These are phyloP conservation scores for Podaxis sp. DNA, from an alignment of 768 basidiomycete species.

Conservation along the genomic window DNA sequence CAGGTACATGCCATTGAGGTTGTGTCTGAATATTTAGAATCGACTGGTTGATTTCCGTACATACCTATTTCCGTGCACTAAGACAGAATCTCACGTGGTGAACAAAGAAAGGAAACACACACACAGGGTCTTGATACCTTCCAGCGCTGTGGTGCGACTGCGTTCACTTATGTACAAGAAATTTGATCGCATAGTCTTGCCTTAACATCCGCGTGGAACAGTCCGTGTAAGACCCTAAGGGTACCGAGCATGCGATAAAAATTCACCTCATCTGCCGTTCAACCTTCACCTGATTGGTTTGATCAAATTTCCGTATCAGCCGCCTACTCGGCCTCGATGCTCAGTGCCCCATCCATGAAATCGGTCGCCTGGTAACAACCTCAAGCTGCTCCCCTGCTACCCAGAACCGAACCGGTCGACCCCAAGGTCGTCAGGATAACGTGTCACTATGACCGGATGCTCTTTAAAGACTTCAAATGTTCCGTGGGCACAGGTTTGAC, in stretches of 20 bases:
- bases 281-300: constrained; percentile 2
- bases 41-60: neutral
- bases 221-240: constrained; percentile 10
- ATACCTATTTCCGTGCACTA: constrained; percentile 1
- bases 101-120: neutral
- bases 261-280: neutral
- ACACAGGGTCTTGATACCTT: constrained; percentile 1
- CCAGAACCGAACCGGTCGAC: constrained; percentile 1
- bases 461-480: constrained; percentile 24
- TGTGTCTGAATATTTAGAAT: neutral
- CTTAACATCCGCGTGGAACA: constrained; percentile 9
- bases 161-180: neutral
- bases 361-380: neutral
- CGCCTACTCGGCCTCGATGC: neutral
- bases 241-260: neutral
- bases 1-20: neutral
- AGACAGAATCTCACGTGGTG: constrained; percentile 1
- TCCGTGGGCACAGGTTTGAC: constrained; percentile 18
- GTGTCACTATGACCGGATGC: constrained; percentile 17
- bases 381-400: neutral
- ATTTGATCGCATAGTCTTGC: neutral
- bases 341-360: neutral
- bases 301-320: neutral
- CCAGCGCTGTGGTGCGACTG: neutral
- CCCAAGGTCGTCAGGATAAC: neutral